phyloP scores from a whole-genome alignment of 139 green algal species.

The Mychonastes homosphaera region DNA sequence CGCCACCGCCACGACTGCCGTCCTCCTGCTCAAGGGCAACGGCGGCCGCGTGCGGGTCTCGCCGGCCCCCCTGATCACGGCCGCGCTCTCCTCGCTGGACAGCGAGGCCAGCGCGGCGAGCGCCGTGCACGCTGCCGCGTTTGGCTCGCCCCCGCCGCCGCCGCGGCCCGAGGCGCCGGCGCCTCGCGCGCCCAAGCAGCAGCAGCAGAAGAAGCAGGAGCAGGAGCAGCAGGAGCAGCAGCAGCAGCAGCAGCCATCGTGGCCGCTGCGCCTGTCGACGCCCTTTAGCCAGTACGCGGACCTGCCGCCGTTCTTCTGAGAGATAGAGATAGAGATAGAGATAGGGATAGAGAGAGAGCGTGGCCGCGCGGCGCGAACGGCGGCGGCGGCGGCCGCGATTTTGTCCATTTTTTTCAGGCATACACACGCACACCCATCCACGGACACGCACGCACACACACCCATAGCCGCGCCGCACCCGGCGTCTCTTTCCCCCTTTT shows the following conservation, averaged over 20 bases:
- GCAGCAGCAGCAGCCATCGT: not conserved
- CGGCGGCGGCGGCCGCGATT: no score
- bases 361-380: no score
- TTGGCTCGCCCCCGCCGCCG: not conserved
- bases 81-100: not conserved
- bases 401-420: no score
- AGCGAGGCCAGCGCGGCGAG: no score
- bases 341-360: not conserved
- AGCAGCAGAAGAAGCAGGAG: not conserved
- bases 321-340: not conserved
- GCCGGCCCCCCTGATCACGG: not conserved
- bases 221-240: not conserved
- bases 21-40: not conserved
- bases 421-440: no score
- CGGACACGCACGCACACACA: no score
- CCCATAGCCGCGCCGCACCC: no score
- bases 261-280: not conserved
- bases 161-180: not conserved
- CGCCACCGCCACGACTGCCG: not conserved
- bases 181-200: constrained; percentile 3
- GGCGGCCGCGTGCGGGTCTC: not conserved
- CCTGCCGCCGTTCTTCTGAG: not conserved
- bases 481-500: no score
- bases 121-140: no score
- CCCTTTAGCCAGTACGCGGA: not conserved